These are phyloP conservation scores for Fusarium stilboides DNA, from an alignment of 2,329 filamentous ascomycete genomes.

Conservation along the genomic window DNA sequence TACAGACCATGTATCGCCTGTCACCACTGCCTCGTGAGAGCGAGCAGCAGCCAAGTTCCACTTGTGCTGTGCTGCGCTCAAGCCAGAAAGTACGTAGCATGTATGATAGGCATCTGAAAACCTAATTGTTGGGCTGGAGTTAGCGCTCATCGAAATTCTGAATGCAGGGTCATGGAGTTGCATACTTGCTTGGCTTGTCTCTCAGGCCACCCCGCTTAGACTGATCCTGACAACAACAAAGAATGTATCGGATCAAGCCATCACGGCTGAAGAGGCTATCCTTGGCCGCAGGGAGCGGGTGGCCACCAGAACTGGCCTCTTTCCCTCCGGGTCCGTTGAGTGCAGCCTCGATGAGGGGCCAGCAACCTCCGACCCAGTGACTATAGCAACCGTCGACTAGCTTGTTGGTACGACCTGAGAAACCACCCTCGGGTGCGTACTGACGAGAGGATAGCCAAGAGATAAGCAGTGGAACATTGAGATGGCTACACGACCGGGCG, in stretches of 20 bases:
- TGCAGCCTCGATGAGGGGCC: constrained; percentile 89
- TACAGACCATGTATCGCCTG: constrained; percentile 62
- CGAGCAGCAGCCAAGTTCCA: constrained; percentile 63
- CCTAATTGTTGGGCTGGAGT: constrained; percentile 59
- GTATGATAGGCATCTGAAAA: constrained; percentile 91
- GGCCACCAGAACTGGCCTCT: constrained; percentile 50
- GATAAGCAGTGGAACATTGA: constrained; percentile 83
- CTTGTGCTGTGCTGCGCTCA: constrained; percentile 85
- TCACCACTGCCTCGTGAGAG: constrained; percentile 53
- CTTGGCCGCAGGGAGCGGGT: constrained; percentile 51
- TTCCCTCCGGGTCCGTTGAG: constrained; percentile 67
- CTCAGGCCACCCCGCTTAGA: constrained; percentile 82
- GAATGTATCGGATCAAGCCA: constrained; percentile 89
- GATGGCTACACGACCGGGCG: constrained; percentile 66
- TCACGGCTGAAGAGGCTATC: constrained; percentile 82
- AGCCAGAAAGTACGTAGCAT: constrained; percentile 89
- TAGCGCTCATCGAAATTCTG: constrained; percentile 39
- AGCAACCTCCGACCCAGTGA: constrained; percentile 97
- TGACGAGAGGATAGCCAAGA: constrained; percentile 93
- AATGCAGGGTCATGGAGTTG: constrained; percentile 27
- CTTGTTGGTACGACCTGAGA: constrained; percentile 96
- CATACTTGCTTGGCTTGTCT: constrained; percentile 93
- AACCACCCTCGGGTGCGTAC: constrained; percentile 91
- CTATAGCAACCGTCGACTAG: constrained; percentile 98
- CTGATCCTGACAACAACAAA: constrained; percentile 87